Conservation (phyloP, 192 early-diverging fungal genomes). For the Rhizophagus sp. region DNA sequence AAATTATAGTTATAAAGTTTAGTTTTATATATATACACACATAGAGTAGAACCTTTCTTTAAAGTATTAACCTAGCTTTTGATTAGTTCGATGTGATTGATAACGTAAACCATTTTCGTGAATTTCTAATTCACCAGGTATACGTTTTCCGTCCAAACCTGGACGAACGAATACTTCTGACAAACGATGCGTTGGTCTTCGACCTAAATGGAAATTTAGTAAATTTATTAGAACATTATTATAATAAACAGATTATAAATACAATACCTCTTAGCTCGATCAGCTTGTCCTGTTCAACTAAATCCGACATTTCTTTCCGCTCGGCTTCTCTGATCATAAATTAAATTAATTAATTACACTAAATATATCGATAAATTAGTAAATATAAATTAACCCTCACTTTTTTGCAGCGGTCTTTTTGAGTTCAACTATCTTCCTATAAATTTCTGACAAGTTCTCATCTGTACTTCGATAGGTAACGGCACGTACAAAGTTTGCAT, state of each 20-base stretch:
- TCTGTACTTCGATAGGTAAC: conserved; percentile 92
- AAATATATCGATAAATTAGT: not conserved
- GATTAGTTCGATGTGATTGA: conserved; percentile 73
- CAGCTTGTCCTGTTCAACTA: conserved; percentile 93
- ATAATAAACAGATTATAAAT: not conserved
- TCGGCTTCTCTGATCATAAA: conserved; percentile 72
- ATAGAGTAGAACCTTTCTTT: no score
- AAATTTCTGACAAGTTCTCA: conserved; percentile 79
- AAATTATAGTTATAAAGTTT: not conserved
- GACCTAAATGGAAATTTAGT: conserved; percentile 3
- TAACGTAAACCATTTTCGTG: conserved; percentile 96
- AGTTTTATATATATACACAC: no score
- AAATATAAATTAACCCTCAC: conserved; percentile 16
- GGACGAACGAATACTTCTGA: conserved; percentile 93
- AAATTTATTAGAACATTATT: not conserved
- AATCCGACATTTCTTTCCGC: conserved; percentile 92
- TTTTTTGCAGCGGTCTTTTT: conserved; percentile 92
- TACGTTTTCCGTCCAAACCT: conserved; percentile 86
- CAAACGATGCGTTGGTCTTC: conserved; percentile 69
- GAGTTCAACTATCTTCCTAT: conserved; percentile 81
- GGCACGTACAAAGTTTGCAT: conserved; percentile 89
- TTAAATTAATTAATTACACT: conserved; percentile 10
- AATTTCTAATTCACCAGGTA: conserved; percentile 94
- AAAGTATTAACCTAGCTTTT: conserved; percentile 62
- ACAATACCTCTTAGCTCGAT: conserved; percentile 68